Conservation (phyloP, 805 yeast species). For the Vanderwaltozyma verrucispora region DNA sequence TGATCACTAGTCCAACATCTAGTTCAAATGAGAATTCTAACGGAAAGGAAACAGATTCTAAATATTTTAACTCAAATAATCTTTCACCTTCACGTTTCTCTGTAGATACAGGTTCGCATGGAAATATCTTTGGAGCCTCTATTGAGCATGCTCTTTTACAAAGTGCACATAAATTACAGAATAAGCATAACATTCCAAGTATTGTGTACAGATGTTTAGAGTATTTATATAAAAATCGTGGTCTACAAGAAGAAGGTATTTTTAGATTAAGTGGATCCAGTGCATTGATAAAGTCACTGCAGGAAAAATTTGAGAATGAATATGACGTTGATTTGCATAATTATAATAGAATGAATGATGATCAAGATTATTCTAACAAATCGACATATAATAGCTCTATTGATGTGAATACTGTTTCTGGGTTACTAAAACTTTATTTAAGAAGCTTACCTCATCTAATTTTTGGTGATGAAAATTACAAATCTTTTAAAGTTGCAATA, state of each 20-base stretch:
- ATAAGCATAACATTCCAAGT: constrained; percentile 46
- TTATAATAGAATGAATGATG: constrained; percentile 11
- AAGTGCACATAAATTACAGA: constrained; percentile 35
- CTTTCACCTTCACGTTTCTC: constrained; percentile 1
- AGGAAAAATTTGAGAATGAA: constrained; percentile 54
- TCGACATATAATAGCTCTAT: constrained; percentile 3
- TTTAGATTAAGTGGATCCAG: constrained; percentile 88
- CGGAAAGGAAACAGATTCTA: constrained; percentile 29
- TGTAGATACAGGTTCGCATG: constrained; percentile 12
- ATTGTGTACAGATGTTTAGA: constrained; percentile 68
- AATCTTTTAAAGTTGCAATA: constrained; percentile 30
- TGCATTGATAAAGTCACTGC: constrained; percentile 56
- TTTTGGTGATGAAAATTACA: constrained; percentile 43
- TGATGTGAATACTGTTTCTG: constrained; percentile 82
- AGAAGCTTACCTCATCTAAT: constrained; percentile 65
- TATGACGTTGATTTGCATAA: constrained; percentile 59
- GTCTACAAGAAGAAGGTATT: constrained; percentile 80
- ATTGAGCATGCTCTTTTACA: constrained; percentile 40
- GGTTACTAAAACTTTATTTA: constrained; percentile 70
- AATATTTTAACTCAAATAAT: constrained; percentile 19
- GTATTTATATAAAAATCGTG: constrained; percentile 53
- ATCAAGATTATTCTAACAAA: not conserved
- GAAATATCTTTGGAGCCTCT: constrained; percentile 64
- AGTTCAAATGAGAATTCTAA: constrained; percentile 16
- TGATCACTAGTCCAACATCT: constrained; percentile 1